Base-by-base conservation (phyloP, 345 rosid genomes). In the Citropsis articulata region DNA sequence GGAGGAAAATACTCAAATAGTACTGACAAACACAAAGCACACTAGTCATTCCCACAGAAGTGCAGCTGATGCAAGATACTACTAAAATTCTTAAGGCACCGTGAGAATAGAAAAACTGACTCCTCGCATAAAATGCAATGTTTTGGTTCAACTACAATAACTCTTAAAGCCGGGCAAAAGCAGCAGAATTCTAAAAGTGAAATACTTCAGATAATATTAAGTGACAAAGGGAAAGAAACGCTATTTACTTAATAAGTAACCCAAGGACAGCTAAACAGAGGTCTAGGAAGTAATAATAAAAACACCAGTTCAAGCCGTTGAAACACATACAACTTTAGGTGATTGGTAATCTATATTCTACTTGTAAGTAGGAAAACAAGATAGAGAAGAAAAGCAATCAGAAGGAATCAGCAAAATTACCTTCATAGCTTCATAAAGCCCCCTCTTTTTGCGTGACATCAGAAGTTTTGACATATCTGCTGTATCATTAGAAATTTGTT, bases 371-470 rank as follows among this genome's bases (percentile, higher is more conserved):
- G 50, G 57, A 53, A 53, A 16, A 53, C 7, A 53, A 19, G 57
- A 18, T 45, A 45, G 50, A 42, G 50, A 45, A 6, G 48, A 35
- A 25, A 25, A 59, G 18, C 30, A 27, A 9, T 28, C 19, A 22
- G 31, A 27, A 27, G 63, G 50, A 72, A 30, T 14, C 40, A 40
- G 56, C 3, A 25, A 69, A 48, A 35, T 80, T 86, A 95, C 99
- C 97, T 86, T 66, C 72, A 92, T 91, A 61, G 98, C 97, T 24
- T 83, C 77, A 22, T 74, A 82, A 56, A 94, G 93, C 50, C 87
- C 87, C 84, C 89, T 91, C 91, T 88, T 83, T 64, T 86, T 91
- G 53, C 93, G 89, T 6, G 97, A 77, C 95, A 96, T 91, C 75
- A 82, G 2, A 45, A 84, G 27, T 71, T 22, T 66, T 2, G 89